Percentiles rank a stretch among this genome's conserved stretches.
Evolutionary conservation across 176 grass and related monocot genomes (phyloP).

Genomic region (Hyparrhenia diplandra): DNA sequence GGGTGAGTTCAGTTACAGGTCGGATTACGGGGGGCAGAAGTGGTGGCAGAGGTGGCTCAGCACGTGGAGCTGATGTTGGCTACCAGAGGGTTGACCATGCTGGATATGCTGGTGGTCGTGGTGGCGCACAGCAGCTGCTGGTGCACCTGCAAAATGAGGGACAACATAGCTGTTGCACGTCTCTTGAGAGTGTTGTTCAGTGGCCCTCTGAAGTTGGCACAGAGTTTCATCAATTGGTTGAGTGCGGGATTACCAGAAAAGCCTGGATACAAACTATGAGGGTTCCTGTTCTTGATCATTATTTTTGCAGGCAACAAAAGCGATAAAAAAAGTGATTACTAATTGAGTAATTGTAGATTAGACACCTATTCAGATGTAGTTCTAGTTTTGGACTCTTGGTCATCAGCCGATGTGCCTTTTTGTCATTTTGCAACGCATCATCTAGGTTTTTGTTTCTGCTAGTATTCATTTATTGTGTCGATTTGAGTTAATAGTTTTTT

Average conservation of each 20-base stretch:
- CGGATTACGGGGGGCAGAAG: slow-evolving; percentile 51
- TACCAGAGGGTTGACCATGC: slow-evolving; percentile 60
- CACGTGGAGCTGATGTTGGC: slow-evolving; percentile 36
- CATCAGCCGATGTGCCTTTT: slow-evolving; percentile 17
- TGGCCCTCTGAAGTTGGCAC: background rate
- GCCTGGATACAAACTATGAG: background rate
- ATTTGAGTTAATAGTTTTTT: slow-evolving; percentile 14
- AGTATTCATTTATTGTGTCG: slow-evolving; percentile 20
- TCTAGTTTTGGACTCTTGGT: slow-evolving; percentile 31
- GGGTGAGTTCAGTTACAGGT: slow-evolving; percentile 43
- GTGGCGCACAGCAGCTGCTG: slow-evolving; percentile 24
- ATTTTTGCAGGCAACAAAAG: slow-evolving; percentile 18
- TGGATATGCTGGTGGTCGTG: slow-evolving; percentile 38
- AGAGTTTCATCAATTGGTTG: slow-evolving; percentile 18
- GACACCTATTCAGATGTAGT: slow-evolving; percentile 28
- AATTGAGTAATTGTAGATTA: slow-evolving; percentile 35
- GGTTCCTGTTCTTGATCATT: slow-evolving; percentile 18
- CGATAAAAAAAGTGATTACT: background rate
- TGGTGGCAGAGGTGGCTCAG: slow-evolving; percentile 43
- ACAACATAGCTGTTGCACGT: background rate
- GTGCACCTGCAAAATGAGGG: slow-evolving; percentile 29
- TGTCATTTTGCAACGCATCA: background rate
- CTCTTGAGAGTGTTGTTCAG: background rate
- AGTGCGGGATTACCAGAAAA: slow-evolving; percentile 24
- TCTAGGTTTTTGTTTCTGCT: slow-evolving; percentile 13